Conservation (phyloP, 139 green algal genomes). For the Edaphochlamys debaryana region DNA sequence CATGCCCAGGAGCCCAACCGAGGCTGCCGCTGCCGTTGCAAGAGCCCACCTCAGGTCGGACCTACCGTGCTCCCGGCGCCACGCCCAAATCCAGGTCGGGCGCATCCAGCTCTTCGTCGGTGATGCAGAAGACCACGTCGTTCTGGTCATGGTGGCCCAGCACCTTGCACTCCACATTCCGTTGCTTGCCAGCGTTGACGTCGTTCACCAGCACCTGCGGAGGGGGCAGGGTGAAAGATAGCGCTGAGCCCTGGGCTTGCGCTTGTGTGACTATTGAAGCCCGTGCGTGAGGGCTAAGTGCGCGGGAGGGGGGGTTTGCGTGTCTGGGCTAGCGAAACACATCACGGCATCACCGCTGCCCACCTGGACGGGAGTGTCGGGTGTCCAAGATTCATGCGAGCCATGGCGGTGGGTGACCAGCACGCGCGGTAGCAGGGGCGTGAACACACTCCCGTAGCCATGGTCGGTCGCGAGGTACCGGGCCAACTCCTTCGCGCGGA, state of each 20-base stretch:
- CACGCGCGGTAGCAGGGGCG: neutral
- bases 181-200: neutral
- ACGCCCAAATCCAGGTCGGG: neutral
- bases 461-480: neutral
- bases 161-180: neutral
- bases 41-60: neutral
- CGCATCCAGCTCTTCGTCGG: neutral
- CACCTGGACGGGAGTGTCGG: neutral
- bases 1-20: neutral
- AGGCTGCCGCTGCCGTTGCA: neutral
- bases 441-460: neutral
- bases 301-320: neutral
- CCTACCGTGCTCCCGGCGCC: neutral
- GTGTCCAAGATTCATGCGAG: neutral
- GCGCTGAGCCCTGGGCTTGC: too few relatives aligned
- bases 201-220: neutral
- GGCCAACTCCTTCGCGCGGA: neutral
- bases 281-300: neutral
- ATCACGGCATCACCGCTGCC: neutral
- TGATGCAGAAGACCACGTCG: neutral
- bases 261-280: too few relatives aligned
- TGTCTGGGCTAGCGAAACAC: neutral
- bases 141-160: neutral
- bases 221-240: neutral
- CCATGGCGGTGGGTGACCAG: neutral